Evolutionary conservation across 805 yeast species (phyloP), one percentile per base, ranked within the genome.

Genomic region (Metschnikowia arizonensis): DNA sequence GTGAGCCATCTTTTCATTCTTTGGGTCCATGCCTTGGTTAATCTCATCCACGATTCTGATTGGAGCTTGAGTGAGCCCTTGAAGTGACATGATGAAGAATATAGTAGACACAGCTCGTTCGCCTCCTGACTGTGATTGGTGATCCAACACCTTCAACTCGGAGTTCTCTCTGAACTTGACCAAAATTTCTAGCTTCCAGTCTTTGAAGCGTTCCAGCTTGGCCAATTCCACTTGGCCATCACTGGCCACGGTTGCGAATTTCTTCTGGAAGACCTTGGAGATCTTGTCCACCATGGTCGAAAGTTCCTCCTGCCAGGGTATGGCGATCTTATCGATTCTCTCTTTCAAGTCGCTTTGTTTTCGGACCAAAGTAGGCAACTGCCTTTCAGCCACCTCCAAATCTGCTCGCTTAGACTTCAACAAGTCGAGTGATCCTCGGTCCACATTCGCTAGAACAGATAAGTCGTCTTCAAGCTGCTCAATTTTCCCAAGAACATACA

Each of bases 11-110:
- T 90, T 78, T 64, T 93, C 99, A 59, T 93, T 93, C 49, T 79
- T 79, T 10, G 95, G 85, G 66, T 93, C 99, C 98, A 93, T 90
- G 54, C 99, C 99, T 68, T 93, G 99, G 62, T 93, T 93, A 50
- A 93, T 95, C 70, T 93, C 99, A 66, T 93, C 99, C 6, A 93
- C 97, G 2, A 91, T 90, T 59, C 98, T 73, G 59, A 93, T 88
- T 8, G 99, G 98, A 0, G 97, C 88, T 24, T 77, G 76, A 0
- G 97, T 83, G 46, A 85, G 73, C 9, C 89, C 91, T 66, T 93
- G 99, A 50, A 93, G 70, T 1, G 98, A 83, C 73, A 93, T 86
- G 59, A 93, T 77, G 61, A 85, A 93, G 42, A 90, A 78, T 2
- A 91, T 91, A 0, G 98, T 93, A 0, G 97, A 83, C 0, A 93